Conservation (phyloP, 345 rosid genomes). For the Sapria himalayana region DNA sequence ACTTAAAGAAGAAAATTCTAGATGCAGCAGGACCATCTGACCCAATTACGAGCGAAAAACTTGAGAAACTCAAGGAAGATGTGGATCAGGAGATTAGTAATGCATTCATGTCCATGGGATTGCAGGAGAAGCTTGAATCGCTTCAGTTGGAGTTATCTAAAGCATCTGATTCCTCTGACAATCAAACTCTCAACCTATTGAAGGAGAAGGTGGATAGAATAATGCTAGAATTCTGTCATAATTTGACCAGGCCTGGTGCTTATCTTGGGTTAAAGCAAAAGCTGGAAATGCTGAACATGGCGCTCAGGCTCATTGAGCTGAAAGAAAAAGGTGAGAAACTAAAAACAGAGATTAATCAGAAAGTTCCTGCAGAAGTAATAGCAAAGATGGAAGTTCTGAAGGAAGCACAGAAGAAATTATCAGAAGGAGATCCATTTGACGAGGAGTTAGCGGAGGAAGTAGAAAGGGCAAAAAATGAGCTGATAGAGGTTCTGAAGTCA, state of each 20-base stretch:
- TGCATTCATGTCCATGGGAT: slow-evolving; percentile 18
- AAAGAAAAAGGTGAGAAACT: slow-evolving; percentile 16
- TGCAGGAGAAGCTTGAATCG: slow-evolving; percentile 15
- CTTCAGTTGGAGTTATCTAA: slow-evolving; percentile 14
- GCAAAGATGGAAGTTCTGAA: slow-evolving; percentile 13
- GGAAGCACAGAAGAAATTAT: slow-evolving; percentile 12
- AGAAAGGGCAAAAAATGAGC: slow-evolving; percentile 12
- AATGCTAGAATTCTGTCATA: slow-evolving; percentile 13
- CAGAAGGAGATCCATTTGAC: slow-evolving; percentile 12
- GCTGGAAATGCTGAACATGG: slow-evolving; percentile 12
- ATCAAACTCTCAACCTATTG: slow-evolving; percentile 9
- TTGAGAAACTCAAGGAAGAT: slow-evolving; percentile 14
- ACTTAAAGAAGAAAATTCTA: slow-evolving; percentile 8
- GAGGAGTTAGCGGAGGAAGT: slow-evolving; percentile 11
- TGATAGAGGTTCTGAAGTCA: slow-evolving; percentile 12
- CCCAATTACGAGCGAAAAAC: slow-evolving; percentile 10
- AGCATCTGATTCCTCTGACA: slow-evolving; percentile 7
- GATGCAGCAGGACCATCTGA: slow-evolving; percentile 7
- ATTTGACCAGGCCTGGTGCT: slow-evolving; percentile 19
- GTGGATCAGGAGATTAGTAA: slow-evolving; percentile 12
- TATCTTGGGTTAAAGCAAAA: slow-evolving; percentile 21
- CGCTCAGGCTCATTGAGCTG: slow-evolving; percentile 8
- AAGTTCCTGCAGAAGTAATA: slow-evolving; percentile 16
- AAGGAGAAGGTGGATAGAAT: slow-evolving; percentile 11
- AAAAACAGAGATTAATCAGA: slow-evolving; percentile 14